phyloP scores from a whole-genome alignment of 495 filamentous ascomycete species.

The Xylaria venustula region DNA sequence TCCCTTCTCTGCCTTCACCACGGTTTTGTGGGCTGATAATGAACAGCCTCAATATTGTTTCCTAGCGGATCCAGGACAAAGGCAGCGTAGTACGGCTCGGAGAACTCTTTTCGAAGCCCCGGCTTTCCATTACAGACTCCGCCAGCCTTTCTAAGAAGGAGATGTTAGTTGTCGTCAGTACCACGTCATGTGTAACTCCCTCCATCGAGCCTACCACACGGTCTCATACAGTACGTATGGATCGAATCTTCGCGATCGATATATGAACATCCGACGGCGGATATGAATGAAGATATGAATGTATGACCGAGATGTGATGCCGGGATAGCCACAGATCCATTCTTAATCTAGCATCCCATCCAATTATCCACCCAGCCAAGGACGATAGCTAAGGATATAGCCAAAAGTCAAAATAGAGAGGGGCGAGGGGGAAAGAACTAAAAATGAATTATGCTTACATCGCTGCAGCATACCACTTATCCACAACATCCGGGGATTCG shows the following conservation, averaged over 20 bases:
- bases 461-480: constrained; percentile 27
- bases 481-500: constrained; percentile 18
- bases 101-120: constrained; percentile 40
- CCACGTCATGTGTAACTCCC: not conserved
- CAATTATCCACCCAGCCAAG: not conserved
- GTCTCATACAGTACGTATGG: no score
- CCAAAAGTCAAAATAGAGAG: not conserved
- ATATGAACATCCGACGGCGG: no score
- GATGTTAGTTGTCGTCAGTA: constrained; percentile 1
- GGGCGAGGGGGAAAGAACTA: not conserved
- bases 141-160: constrained; percentile 36
- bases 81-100: constrained; percentile 46
- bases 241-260: constrained; percentile 1
- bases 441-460: constrained; percentile 23
- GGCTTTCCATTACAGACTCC: constrained; percentile 47
- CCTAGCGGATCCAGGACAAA: constrained; percentile 53
- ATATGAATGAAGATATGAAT: not conserved
- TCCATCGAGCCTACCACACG: no score
- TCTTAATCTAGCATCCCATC: no score
- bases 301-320: constrained; percentile 12
- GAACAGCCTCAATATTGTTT: constrained; percentile 51
- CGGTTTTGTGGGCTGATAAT: constrained; percentile 9
- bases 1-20: not conserved
- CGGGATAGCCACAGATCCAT: not conserved
- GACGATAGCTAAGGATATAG: no score